Evolutionary conservation across 2,329 filamentous ascomycete species (phyloP).

Genomic region (Colletotrichum limetticola): DNA sequence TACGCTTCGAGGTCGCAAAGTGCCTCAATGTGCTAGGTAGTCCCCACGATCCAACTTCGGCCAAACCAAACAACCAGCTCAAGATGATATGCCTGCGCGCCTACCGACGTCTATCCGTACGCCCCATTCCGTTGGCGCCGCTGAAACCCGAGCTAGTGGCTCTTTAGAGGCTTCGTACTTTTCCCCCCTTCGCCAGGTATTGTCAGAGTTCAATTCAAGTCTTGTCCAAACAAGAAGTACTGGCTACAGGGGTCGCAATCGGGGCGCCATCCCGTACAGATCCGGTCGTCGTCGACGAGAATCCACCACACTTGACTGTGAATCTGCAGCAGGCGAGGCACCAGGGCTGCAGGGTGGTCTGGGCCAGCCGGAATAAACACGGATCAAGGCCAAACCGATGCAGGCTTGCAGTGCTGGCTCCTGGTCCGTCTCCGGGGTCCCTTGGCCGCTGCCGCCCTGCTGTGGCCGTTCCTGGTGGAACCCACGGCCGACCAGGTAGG

Average conservation of each 20-base stretch:
- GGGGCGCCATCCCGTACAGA: conserved; percentile 14
- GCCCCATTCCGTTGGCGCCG: conserved; percentile 13
- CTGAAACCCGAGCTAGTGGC: conserved; percentile 22
- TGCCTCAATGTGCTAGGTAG: neutral
- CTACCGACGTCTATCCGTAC: conserved; percentile 1
- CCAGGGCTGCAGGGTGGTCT: conserved; percentile 10
- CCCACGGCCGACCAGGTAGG: neutral
- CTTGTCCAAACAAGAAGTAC: neutral
- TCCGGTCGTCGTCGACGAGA: conserved; percentile 6
- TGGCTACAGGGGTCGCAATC: conserved; percentile 7
- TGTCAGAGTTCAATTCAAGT: conserved; percentile 8
- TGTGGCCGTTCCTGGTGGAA: conserved; percentile 16
- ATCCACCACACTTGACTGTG: neutral
- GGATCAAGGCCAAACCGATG: conserved; percentile 23
- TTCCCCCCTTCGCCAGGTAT: neutral
- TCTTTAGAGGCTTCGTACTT: conserved; percentile 8
- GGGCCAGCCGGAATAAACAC: conserved; percentile 26
- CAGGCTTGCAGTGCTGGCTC: conserved; percentile 10
- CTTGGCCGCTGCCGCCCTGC: conserved; percentile 10
- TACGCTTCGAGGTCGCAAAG: neutral
- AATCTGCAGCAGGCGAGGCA: conserved; percentile 10
- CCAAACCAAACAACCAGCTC: conserved; percentile 2
- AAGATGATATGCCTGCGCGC: too few relatives aligned
- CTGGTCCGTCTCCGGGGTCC: neutral
- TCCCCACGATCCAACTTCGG: neutral